phyloP scores from a whole-genome alignment of 192 early-diverging fungal species.

The Diversispora epigaea region DNA sequence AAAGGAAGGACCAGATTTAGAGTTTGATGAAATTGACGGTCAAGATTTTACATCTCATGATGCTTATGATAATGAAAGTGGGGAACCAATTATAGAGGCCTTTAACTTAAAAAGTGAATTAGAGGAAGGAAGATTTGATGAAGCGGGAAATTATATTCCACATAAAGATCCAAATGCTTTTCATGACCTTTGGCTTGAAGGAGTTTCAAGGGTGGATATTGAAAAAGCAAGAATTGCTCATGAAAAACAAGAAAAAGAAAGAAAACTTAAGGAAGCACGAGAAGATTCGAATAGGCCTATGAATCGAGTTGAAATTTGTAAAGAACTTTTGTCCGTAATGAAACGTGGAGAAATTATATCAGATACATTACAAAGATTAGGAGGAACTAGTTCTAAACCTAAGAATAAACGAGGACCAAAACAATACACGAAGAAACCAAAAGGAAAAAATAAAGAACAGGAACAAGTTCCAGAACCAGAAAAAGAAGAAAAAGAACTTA shows the following conservation, averaged over 20 bases:
- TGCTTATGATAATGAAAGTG: constrained; percentile 48
- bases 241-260: constrained; percentile 43
- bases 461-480: constrained; percentile 34
- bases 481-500: constrained; percentile 13
- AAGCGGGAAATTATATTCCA: constrained; percentile 68
- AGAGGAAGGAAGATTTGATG: constrained; percentile 68
- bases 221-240: constrained; percentile 54
- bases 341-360: constrained; percentile 60
- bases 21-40: constrained; percentile 49
- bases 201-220: constrained; percentile 60
- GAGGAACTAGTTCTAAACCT: constrained; percentile 45
- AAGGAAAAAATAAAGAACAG: constrained; percentile 44
- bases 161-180: constrained; percentile 68
- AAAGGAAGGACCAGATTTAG: constrained; percentile 33
- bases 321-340: constrained; percentile 58
- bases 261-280: constrained; percentile 50
- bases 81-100: constrained; percentile 64
- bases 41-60: constrained; percentile 53
- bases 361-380: constrained; percentile 58
- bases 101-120: constrained; percentile 79
- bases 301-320: constrained; percentile 57
- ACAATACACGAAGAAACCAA: constrained; percentile 32
- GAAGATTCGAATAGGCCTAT: constrained; percentile 40
- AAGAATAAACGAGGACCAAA: constrained; percentile 44
- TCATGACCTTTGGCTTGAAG: constrained; percentile 73